A percentile compares a stretch with the other conserved stretches of the same genome.
Evolutionary conservation across 345 rosid species (phyloP).

Genomic region (Sapria himalayana): DNA sequence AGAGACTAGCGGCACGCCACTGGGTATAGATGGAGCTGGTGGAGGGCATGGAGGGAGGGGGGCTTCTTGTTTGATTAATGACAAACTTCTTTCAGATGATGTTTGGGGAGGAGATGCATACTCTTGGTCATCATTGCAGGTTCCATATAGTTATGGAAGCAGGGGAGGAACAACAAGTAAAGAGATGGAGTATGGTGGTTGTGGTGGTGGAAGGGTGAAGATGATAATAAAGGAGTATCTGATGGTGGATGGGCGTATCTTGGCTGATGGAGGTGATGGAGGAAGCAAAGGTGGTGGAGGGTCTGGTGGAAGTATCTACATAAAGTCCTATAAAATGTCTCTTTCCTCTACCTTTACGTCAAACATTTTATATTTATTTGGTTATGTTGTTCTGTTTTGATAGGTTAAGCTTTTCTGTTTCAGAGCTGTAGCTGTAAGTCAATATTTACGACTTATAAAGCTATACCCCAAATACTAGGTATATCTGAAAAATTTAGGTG

Average conservation of each 20-base stretch:
- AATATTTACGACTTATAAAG: too few relatives aligned
- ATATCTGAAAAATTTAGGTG: too few relatives aligned
- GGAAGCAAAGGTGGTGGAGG: conserved; percentile 93
- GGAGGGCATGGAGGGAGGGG: conserved; percentile 99
- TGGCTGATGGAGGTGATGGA: conserved; percentile 79
- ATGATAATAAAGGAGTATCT: conserved; percentile 23
- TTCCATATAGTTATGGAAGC: conserved; percentile 74
- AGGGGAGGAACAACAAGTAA: conserved; percentile 69
- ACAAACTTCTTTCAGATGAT: conserved; percentile 63
- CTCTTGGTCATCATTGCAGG: conserved; percentile 69
- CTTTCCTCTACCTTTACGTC: conserved; percentile 10
- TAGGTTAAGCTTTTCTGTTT: too few relatives aligned
- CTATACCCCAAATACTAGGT: too few relatives aligned
- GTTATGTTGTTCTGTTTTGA: too few relatives aligned
- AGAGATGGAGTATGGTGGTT: conserved; percentile 77
- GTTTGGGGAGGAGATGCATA: conserved; percentile 99
- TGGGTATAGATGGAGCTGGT: conserved; percentile 71
- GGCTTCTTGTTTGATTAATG: conserved; percentile 52
- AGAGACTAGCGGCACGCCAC: conserved; percentile 93
- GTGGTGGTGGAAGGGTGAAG: conserved; percentile 74
- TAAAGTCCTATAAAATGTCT: conserved; percentile 60
- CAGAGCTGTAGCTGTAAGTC: too few relatives aligned
- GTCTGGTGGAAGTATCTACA: conserved; percentile 71
- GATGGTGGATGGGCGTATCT: conserved; percentile 45
- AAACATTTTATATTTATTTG: too few relatives aligned